A percentile compares a stretch with the other conserved stretches of the same genome.
phyloP scores from a whole-genome alignment of 306 rosid species.

The Lotus japonicus region DNA sequence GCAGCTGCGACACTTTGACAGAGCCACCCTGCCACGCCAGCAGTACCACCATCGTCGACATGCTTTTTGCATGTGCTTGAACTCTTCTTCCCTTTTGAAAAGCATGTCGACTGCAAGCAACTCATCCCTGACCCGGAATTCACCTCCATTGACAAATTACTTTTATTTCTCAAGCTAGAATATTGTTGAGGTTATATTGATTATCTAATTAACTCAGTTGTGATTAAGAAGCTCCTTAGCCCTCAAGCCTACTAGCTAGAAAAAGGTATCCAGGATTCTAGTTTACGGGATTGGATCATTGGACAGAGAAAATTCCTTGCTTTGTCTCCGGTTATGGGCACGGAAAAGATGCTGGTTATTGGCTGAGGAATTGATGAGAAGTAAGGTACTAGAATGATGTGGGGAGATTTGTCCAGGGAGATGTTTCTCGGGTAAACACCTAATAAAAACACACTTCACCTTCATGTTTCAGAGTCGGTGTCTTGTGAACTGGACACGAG shows the following conservation, averaged over 20 bases:
- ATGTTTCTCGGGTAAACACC: no score
- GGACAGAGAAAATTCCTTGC: constrained; percentile 24
- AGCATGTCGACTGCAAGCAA: constrained; percentile 6
- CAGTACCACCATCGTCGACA: not conserved
- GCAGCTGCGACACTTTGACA: constrained; percentile 11
- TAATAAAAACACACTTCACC: no score
- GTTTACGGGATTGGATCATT: constrained; percentile 14
- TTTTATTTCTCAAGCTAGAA: not conserved
- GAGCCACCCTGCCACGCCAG: constrained; percentile 28
- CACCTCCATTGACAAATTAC: not conserved
- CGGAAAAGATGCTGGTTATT: constrained; percentile 15
- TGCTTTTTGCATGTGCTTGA: constrained; percentile 28
- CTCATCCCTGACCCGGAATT: not conserved
- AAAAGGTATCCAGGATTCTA: not conserved
- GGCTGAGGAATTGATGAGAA: not conserved
- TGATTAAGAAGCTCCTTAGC: constrained; percentile 1
- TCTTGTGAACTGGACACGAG: no score
- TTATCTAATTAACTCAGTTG: not conserved
- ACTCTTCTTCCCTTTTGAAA: constrained; percentile 22
- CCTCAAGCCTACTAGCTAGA: constrained; percentile 3
- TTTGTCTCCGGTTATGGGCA: constrained; percentile 21
- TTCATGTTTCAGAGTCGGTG: no score
- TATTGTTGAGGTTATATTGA: not conserved
- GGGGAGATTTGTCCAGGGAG: no score
- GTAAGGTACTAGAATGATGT: not conserved